phyloP scores from a whole-genome alignment of 2,329 filamentous ascomycete species.

The Monascus ruber region DNA sequence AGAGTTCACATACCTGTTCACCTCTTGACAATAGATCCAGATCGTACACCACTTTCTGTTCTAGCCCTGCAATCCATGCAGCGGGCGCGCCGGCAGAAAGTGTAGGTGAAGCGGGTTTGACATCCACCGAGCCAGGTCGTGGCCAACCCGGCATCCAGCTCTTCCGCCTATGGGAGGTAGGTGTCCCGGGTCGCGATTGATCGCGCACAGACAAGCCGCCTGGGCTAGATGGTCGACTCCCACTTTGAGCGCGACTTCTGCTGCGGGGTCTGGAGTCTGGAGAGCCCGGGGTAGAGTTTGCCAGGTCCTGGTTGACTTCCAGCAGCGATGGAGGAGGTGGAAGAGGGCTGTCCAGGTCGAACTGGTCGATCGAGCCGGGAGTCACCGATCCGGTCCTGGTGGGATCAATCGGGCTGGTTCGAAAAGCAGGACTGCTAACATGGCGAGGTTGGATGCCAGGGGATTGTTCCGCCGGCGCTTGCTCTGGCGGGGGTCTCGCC shows the following conservation, averaged over 20 bases:
- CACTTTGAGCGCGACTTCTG: conserved; percentile 24
- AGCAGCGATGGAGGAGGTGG: conserved; percentile 31
- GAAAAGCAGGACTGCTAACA: conserved; percentile 1
- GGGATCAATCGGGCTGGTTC: background rate
- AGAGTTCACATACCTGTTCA: conserved; percentile 34
- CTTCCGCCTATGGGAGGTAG: conserved; percentile 25
- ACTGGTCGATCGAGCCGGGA: conserved; percentile 14
- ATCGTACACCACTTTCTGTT: conserved; percentile 47
- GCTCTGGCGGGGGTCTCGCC: conserved; percentile 12
- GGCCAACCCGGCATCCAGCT: conserved; percentile 36
- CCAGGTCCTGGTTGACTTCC: conserved; percentile 25
- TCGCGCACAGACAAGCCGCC: conserved; percentile 23
- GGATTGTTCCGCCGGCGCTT: background rate
- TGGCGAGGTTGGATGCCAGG: conserved; percentile 7
- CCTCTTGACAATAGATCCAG: conserved; percentile 39
- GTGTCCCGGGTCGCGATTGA: conserved; percentile 19
- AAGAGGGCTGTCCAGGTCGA: conserved; percentile 20
- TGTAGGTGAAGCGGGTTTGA: conserved; percentile 4
- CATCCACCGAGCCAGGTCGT: conserved; percentile 22
- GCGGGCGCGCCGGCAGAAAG: conserved; percentile 21
- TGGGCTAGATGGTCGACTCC: conserved; percentile 21
- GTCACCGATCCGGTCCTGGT: conserved; percentile 1
- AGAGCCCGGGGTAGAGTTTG: conserved; percentile 20
- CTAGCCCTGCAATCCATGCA: conserved; percentile 50
- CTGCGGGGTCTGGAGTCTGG: conserved; percentile 25